Base-by-base conservation (phyloP, 1,284 basidiomycete genomes). In the Mycena citricolor region DNA sequence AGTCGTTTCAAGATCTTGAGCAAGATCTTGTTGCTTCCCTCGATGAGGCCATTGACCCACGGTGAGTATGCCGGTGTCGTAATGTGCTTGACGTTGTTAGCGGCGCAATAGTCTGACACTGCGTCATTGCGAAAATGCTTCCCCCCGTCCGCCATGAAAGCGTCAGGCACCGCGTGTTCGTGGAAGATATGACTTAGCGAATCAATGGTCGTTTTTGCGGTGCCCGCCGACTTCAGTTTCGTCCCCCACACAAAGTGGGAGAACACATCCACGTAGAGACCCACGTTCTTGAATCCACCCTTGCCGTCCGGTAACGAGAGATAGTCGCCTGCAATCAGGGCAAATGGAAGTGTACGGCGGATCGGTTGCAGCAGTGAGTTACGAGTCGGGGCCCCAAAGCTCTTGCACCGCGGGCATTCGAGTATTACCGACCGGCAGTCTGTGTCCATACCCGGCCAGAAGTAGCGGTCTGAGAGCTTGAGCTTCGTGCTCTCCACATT, bases 81-180 rank as follows among this genome's bases (percentile, higher is more conserved):
- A 1, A 63, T 53, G 4, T 55, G 49, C 8, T 57, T 44, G 3
- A 57, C 54, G 0, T 49, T 46, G 23, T 58, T 41, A 8, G 51
- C 38, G 2, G 51, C 34, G 31, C 66, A 70, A 39, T 57, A 62
- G 0, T 50, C 54, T 0, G 26, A 6, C 0, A 73, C 61, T 2
- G 63, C 57, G 0, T 61, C 37, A 42, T 65, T 66, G 21, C 65
- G 54, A 49, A 73, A 73, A 34, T 73, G 66, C 1, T 54, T 53
- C 0, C 71, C 65, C 0, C 67, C 61, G 23, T 74, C 67, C 0
- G 61, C 54, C 65, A 70, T 68, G 48, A 70, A 58, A 0, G 54
- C 56, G 14, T 69, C 61, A 0, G 61, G 49, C 2, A 61, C 22
- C 0, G 47, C 32, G 35, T 61, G 66, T 0, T 22, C 35, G 0